phyloP scores from a whole-genome alignment of 1,284 basidiomycete genomes.

The Leccinum angustisporum region DNA sequence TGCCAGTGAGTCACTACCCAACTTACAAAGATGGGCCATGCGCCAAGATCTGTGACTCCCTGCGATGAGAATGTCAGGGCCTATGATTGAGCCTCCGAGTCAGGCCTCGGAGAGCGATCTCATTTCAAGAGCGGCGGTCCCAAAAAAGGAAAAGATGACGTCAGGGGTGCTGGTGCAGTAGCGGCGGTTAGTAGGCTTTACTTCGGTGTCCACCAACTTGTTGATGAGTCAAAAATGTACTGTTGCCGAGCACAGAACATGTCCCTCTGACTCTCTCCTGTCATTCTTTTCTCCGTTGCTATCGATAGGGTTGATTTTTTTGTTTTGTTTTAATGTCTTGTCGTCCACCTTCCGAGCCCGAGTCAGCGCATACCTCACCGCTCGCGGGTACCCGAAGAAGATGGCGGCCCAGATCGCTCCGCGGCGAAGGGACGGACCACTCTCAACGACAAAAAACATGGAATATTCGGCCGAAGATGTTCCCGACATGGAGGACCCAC shows the following conservation, averaged over 20 bases:
- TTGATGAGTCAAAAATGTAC: too few relatives aligned
- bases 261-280: slow-evolving; percentile 4
- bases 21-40: background rate
- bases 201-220: background rate
- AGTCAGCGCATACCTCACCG: slow-evolving; percentile 12
- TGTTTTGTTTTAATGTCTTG: background rate
- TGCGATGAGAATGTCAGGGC: background rate
- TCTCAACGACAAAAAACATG: slow-evolving; percentile 1
- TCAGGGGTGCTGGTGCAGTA: slow-evolving; percentile 9
- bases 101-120: too few relatives aligned
- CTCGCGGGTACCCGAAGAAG: slow-evolving; percentile 23
- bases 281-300: background rate
- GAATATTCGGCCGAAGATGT: slow-evolving; percentile 19
- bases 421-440: slow-evolving; percentile 1
- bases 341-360: background rate
- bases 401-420: slow-evolving; percentile 1
- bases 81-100: too few relatives aligned
- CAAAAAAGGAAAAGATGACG: slow-evolving; percentile 22
- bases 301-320: background rate
- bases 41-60: background rate
- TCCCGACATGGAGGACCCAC: slow-evolving; percentile 25
- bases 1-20: background rate
- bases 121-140: background rate
- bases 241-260: background rate
- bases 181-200: too few relatives aligned